Base-by-base conservation (phyloP, 2,329 filamentous ascomycete genomes). In the Alternaria angustiovoidea region DNA sequence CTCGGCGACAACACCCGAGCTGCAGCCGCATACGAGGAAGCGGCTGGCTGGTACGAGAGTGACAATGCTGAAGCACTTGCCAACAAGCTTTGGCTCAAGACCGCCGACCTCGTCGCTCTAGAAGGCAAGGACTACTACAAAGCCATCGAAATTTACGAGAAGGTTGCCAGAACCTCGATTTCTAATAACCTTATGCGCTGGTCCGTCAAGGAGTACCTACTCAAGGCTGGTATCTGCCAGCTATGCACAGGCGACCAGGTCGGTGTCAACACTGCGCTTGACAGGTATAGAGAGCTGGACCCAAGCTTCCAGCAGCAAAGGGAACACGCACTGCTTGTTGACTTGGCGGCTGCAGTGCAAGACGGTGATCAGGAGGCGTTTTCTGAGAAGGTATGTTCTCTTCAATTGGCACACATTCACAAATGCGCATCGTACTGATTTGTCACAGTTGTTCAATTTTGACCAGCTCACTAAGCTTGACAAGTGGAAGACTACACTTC, bases 391-490 rank as follows among this genome's bases (percentile, higher is more conserved):
- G 69, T 64, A 62, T 78, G 59, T 81, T 95, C 61, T 30, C 14
- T 41, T 1, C 11, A 3, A 4, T 4, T n/a, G 3, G 6, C 22
- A 36, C 14, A 14, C 4, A 12, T 36, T 18, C 32, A 0, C 32
- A 18, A 49, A 14, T 5, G 22, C 22, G 16, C 8, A 1, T 49
- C 48, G 12, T 60, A 30, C 61, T 68, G 24, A 68, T 41, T 6
- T 24, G 2, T 16, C 5, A 12, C 41, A 72, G 71, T 80, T 96
- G 65, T 96, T 91, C 83, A 89, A 94, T 78, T 98, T 88, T 75
- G 93, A 97, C 78, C 92, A 96, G 82, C 85, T 97, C 82, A 95
- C 89, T 82, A 95, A 95, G 84, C 82, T 98, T 74, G 94, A 97
- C 77, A 95, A 94, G 83, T 98, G 94, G 94, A 97, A 97, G 90